phyloP scores from a whole-genome alignment of 163 green algal genomes.

The Prototheca stagnorum region DNA sequence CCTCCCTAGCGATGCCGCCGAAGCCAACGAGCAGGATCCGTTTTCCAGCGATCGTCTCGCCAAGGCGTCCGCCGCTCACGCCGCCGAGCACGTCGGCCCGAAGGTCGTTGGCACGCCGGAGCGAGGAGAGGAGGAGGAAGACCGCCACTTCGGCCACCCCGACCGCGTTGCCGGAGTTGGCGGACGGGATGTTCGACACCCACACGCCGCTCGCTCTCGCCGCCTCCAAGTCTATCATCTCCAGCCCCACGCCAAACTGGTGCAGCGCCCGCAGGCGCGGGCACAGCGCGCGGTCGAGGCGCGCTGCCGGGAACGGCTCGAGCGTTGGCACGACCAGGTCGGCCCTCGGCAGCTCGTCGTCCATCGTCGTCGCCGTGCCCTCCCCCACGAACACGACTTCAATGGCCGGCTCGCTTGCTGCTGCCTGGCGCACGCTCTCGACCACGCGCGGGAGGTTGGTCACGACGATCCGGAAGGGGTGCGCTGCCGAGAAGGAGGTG shows the following conservation, averaged over 20 bases:
- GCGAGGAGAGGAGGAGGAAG: slow-evolving; percentile 35
- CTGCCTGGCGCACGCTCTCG: too few species aligned
- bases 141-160: slow-evolving; percentile 50
- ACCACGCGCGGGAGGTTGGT: too few species aligned
- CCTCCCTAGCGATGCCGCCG: slow-evolving; percentile 37
- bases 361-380: too few species aligned
- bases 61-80: slow-evolving; percentile 27
- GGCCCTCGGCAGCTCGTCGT: slow-evolving; percentile 6
- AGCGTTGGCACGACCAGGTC: slow-evolving; percentile 27
- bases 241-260: slow-evolving; percentile 52
- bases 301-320: slow-evolving; percentile 8
- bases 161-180: slow-evolving; percentile 36
- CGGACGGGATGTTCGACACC: slow-evolving; percentile 48
- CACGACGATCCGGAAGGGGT: too few species aligned
- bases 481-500: too few species aligned
- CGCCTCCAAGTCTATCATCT: slow-evolving; percentile 31
- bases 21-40: slow-evolving; percentile 35
- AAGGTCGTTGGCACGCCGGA: slow-evolving; percentile 25
- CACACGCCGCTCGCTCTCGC: slow-evolving; percentile 31
- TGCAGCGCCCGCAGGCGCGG: slow-evolving; percentile 32
- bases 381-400: too few species aligned
- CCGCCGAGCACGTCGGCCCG: slow-evolving; percentile 2
- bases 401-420: too few species aligned
- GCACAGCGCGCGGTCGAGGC: slow-evolving; percentile 24
- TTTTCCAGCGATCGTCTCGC: slow-evolving; percentile 29